Evolutionary conservation across 129 eudicot species (phyloP).

Genomic region (Lonicera japonica): DNA sequence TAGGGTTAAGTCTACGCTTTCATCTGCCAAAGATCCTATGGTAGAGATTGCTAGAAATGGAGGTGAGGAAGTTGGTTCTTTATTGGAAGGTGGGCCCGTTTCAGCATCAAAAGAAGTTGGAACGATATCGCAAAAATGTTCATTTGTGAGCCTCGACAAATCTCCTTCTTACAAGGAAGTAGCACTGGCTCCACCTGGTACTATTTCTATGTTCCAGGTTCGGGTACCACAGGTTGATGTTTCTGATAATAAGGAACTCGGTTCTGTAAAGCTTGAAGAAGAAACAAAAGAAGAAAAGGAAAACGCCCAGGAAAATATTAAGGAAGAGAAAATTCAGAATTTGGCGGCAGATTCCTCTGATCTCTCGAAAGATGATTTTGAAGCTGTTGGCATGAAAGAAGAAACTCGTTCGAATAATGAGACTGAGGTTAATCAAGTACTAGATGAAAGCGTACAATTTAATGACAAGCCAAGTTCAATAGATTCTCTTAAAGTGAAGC

Average conservation of each 20-base stretch:
- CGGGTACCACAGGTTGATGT: constrained; percentile 30
- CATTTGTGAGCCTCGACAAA: constrained; percentile 76
- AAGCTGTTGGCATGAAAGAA: constrained; percentile 20
- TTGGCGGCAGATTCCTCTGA: constrained; percentile 15
- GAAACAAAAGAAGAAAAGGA: constrained; percentile 21
- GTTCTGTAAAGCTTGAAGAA: constrained; percentile 24
- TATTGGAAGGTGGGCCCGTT: constrained; percentile 31
- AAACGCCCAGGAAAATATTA: constrained; percentile 19
- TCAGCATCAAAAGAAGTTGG: constrained; percentile 45
- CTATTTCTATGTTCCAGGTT: constrained; percentile 56
- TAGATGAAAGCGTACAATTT: constrained; percentile 21
- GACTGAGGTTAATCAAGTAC: constrained; percentile 34
- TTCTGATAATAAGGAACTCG: constrained; percentile 36
- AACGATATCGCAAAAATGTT: constrained; percentile 45
- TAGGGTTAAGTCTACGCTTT: constrained; percentile 75
- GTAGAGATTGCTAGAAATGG: constrained; percentile 32
- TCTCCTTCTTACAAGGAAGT: constrained; percentile 99
- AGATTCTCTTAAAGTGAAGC: constrained; percentile 24
- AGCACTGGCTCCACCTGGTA: constrained; percentile 95
- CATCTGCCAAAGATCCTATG: constrained; percentile 43
- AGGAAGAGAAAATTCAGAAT: constrained; percentile 36
- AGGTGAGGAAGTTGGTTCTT: constrained; percentile 33
- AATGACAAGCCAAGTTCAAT: constrained; percentile 25
- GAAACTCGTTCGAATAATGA: constrained; percentile 34
- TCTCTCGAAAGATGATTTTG: constrained; percentile 25